Conservation (phyloP, 164 flowering plant genomes). For the Tinospora cordifolia region DNA sequence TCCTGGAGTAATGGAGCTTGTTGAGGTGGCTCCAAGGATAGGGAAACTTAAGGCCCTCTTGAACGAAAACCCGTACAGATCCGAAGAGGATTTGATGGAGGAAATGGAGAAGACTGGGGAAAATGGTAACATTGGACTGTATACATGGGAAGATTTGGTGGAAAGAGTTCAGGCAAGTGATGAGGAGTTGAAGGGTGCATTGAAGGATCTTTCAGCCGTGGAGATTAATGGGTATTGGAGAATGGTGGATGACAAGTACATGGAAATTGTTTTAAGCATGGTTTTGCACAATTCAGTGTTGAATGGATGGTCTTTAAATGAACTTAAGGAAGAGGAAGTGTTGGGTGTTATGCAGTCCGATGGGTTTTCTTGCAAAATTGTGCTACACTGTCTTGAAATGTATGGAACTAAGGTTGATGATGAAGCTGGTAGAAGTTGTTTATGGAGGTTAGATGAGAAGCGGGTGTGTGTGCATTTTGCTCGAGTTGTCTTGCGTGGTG, state of each 20-base stretch:
- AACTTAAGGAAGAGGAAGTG: constrained; percentile 56
- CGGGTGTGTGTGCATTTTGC: constrained; percentile 71
- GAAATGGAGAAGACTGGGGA: constrained; percentile 21
- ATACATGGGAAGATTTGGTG: constrained; percentile 67
- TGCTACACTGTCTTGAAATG: constrained; percentile 53
- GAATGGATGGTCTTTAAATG: constrained; percentile 61
- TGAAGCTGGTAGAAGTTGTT: constrained; percentile 14
- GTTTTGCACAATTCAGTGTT: constrained; percentile 51
- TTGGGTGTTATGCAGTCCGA: constrained; percentile 43
- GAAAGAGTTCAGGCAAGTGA: constrained; percentile 79
- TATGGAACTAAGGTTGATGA: constrained; percentile 42
- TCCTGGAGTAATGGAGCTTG: constrained; percentile 70
- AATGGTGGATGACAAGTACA: constrained; percentile 58
- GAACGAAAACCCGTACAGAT: constrained; percentile 41
- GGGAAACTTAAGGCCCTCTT: constrained; percentile 65
- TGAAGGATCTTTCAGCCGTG: constrained; percentile 57
- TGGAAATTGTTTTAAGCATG: constrained; percentile 45
- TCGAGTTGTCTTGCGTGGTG: constrained; percentile 43
- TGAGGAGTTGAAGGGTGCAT: constrained; percentile 55
- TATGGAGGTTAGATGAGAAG: constrained; percentile 66
- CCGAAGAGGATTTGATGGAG: constrained; percentile 30
- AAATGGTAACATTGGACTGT: constrained; percentile 27
- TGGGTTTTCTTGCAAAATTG: constrained; percentile 51
- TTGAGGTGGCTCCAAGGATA: constrained; percentile 72
- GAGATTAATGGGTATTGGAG: constrained; percentile 92